Base-by-base conservation (phyloP, 2,329 filamentous ascomycete species). In the Aspergillus hiratsukae region DNA sequence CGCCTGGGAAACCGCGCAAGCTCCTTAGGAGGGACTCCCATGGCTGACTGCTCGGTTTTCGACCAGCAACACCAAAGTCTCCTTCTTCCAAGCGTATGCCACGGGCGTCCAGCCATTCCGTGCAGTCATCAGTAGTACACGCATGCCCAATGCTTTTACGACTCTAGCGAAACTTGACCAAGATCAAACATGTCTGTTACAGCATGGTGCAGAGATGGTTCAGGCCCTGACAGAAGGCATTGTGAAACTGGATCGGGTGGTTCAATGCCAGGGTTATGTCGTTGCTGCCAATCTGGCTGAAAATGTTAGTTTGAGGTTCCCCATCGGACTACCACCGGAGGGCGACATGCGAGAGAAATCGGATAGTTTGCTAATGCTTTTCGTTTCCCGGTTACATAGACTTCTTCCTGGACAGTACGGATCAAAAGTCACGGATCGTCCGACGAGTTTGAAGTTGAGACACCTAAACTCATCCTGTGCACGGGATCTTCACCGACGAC, bases 31-130 rank as follows among this genome's bases (percentile, higher is more conserved):
- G 46, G 56, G 59, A 50, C 55, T 27, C 56, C 56, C 48, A 35
- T 45, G 14, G 56, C 63, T 65, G 56, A 65, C 54, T n/a, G 23
- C 23, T 28, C 29, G 27, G 50, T 40, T 31, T 51, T 43, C n/a
- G 27, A 48, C 19, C 55, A 82, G 78, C 63, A 87, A 87, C 66
- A 87, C 84, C 56, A 86, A 83, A 65, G 83, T 83, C 45, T 77
- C 78, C 48, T 74, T 84, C 23, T 87, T 87, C 66, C 72, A 83
- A 56, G 75, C 81, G 28, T 87, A 81, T 67, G 82, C 82, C 19
- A 76, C 80, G 19, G 81, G 78, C 1, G 69, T 82, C 1, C 69
- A 78, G 37, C 75, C 82, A 0, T 85, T 87, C 66, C 73, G 75
- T 57, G 70, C 78, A 19, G 78, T 86, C 48, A 72, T 81, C 50